A percentile compares a stretch with the other conserved stretches of the same genome.
Conservation (phyloP, 306 rosid species). For the Cucumis cinereus region DNA sequence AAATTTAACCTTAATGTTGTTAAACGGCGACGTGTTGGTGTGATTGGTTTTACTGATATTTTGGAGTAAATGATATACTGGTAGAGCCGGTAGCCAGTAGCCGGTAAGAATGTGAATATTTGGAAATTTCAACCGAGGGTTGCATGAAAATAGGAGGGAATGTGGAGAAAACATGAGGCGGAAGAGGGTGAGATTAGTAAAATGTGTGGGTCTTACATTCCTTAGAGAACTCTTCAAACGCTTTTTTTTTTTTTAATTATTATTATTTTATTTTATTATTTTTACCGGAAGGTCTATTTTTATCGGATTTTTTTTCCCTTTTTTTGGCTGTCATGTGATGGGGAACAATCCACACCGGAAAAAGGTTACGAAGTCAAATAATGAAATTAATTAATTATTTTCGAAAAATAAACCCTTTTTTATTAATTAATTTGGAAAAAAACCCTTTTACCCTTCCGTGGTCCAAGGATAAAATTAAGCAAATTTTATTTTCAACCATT, state of each 20-base stretch:
- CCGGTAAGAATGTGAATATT: neutral
- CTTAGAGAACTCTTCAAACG: slow-evolving; percentile 18
- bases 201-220: neutral
- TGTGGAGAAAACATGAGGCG: neutral
- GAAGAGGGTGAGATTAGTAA: neutral
- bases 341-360: neutral
- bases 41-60: neutral
- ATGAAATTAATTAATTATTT: neutral
- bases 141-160: neutral
- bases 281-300: neutral
- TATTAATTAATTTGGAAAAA: neutral
- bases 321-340: neutral
- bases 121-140: neutral
- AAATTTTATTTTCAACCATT: no score
- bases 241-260: no score
- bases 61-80: neutral
- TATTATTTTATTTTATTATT: no score
- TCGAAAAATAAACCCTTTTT: neutral
- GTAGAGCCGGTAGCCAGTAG: neutral
- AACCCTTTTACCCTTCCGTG: neutral
- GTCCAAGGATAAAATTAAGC: neutral
- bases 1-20: no score
- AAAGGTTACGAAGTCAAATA: neutral
- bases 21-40: no score
- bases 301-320: neutral